Percentiles rank a stretch among this genome's conserved stretches.
These are phyloP conservation scores for Mycena crocata DNA, from an alignment of 768 basidiomycete species.

Conservation along the genomic window DNA sequence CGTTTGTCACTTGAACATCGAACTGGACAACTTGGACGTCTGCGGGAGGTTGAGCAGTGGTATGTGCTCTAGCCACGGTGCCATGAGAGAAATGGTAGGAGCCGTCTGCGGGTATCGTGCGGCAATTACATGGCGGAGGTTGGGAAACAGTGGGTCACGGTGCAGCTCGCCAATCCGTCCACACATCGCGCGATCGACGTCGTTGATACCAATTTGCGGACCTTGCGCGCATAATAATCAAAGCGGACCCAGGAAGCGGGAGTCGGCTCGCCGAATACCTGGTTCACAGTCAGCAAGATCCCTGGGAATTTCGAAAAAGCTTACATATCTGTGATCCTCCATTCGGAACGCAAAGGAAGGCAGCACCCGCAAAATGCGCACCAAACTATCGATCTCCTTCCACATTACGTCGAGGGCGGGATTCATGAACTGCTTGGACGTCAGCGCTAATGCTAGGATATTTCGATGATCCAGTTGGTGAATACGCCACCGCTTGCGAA, in stretches of 20 bases:
- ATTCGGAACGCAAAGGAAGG: too few species aligned
- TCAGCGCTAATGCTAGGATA: background rate
- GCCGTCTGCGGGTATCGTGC: background rate
- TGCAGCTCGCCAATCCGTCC: background rate
- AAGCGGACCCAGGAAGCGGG: background rate
- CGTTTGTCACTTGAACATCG: background rate
- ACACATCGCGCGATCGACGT: background rate
- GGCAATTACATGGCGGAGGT: background rate
- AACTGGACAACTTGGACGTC: background rate
- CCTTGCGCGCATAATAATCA: background rate
- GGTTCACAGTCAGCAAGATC: too few species aligned
- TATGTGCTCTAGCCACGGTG: background rate
- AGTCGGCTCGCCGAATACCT: background rate
- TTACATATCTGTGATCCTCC: too few species aligned
- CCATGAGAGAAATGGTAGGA: background rate
- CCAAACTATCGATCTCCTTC: background rate
- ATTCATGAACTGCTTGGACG: background rate
- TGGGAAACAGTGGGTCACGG: background rate
- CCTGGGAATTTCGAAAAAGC: too few species aligned
- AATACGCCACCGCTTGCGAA: background rate
- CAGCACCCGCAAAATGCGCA: background rate
- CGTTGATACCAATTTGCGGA: background rate
- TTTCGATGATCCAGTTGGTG: background rate
- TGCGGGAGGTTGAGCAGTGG: background rate
- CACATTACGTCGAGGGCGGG: background rate